phyloP scores from a whole-genome alignment of 2,329 filamentous ascomycete genomes.

The Botrytis medusae region DNA sequence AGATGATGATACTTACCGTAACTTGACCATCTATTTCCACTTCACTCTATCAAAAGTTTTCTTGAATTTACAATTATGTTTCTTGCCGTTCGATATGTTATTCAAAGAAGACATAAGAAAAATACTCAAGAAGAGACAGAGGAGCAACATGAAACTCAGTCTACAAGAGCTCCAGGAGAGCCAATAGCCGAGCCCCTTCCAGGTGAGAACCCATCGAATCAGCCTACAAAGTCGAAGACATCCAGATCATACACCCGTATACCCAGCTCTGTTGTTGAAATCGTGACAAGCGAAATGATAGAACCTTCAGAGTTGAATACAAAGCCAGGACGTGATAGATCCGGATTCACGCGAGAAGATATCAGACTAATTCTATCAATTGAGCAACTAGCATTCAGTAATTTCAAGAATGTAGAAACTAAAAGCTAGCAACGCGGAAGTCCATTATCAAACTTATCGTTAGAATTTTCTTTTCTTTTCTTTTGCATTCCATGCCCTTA shows the following conservation, averaged over 20 bases:
- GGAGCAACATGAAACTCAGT: not conserved
- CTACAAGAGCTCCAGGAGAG: not conserved
- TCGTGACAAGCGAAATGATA: not conserved
- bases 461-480: constrained; percentile 59
- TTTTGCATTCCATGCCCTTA: constrained; percentile 61
- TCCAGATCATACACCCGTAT: no score
- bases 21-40: not conserved
- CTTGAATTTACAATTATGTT: not conserved
- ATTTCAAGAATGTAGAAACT: constrained; percentile 25
- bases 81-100: not conserved
- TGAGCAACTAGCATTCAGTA: not conserved
- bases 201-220: no score
- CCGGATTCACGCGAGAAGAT: not conserved
- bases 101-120: not conserved
- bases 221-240: no score
- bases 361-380: no score
- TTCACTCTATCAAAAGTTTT: not conserved
- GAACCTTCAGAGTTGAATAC: not conserved
- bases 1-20: not conserved
- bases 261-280: not conserved
- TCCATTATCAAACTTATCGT: constrained; percentile 60
- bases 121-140: not conserved
- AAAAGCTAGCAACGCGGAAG: constrained; percentile 41
- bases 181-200: no score
- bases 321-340: not conserved